These are phyloP conservation scores for Excoecaria cochinchinensis DNA, from an alignment of 345 rosid genomes.

Conservation along the genomic window DNA sequence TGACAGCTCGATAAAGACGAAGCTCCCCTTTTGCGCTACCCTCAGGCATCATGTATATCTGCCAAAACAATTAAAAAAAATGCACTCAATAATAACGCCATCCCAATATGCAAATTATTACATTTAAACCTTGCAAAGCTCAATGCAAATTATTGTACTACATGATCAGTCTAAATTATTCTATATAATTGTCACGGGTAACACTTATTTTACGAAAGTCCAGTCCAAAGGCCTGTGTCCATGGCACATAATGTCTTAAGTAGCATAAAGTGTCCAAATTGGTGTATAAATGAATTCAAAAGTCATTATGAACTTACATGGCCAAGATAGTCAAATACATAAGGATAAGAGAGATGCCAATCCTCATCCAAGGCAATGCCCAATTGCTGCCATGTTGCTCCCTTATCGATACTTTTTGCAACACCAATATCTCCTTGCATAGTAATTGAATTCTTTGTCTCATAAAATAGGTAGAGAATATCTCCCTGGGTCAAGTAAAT, in stretches of 20 bases:
- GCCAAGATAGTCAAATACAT: slow-evolving; percentile 67
- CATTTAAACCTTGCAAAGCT: neutral
- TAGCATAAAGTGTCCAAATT: neutral
- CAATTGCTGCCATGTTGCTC: slow-evolving; percentile 90
- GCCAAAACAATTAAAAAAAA: slow-evolving; percentile 22
- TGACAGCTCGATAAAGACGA: slow-evolving; percentile 69
- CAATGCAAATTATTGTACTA: neutral
- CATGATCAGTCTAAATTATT: neutral
- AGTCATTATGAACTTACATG: slow-evolving; percentile 51
- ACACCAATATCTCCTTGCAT: slow-evolving; percentile 96
- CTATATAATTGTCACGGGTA: neutral
- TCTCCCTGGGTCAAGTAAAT: slow-evolving; percentile 52
- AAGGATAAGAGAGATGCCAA: slow-evolving; percentile 96
- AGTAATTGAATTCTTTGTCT: slow-evolving; percentile 75
- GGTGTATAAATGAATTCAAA: neutral
- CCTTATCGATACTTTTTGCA: slow-evolving; percentile 72
- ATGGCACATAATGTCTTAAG: neutral
- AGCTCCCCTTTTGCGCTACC: slow-evolving; percentile 66
- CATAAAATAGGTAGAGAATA: slow-evolving; percentile 68
- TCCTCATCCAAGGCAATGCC: slow-evolving; percentile 91
- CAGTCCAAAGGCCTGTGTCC: neutral
- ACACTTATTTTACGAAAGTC: neutral
- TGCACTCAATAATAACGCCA: neutral
- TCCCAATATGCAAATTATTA: neutral
- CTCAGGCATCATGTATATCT: slow-evolving; percentile 99